Conservation (phyloP, 164 flowering plant genomes). For the Platanus orientalis region DNA sequence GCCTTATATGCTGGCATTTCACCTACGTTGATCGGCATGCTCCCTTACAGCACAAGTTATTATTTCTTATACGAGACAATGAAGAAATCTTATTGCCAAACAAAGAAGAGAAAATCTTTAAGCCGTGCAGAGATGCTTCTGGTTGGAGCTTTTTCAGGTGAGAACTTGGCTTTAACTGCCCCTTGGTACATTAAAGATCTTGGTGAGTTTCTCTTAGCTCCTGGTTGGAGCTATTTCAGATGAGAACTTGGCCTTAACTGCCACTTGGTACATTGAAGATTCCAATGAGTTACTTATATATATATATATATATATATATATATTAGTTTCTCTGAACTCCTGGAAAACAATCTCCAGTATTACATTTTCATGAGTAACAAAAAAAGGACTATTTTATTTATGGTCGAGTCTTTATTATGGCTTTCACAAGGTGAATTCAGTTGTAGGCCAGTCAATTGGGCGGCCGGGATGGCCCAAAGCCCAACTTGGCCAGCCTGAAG, state of each 20-base stretch:
- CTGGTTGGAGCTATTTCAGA: conserved; percentile 83
- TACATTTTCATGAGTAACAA: too few relatives aligned
- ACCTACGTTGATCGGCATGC: conserved; percentile 93
- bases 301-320: too few relatives aligned
- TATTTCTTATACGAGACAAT: conserved; percentile 90
- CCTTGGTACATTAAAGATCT: background rate
- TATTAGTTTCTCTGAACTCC: too few relatives aligned
- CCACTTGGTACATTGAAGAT: background rate
- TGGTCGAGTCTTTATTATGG: too few relatives aligned
- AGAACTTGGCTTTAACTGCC: conserved; percentile 9
- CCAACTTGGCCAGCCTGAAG: too few relatives aligned
- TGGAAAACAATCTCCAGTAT: too few relatives aligned
- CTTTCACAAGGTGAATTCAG: too few relatives aligned
- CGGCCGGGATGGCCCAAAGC: too few relatives aligned
- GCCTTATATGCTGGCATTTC: conserved; percentile 74
- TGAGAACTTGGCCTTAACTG: conserved; percentile 18
- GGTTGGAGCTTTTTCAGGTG: conserved; percentile 88
- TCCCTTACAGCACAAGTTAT: conserved; percentile 93
- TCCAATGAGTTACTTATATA: background rate
- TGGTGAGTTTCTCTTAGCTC: background rate
- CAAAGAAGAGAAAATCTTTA: conserved; percentile 59
- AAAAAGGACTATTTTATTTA: background rate
- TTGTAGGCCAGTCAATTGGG: too few relatives aligned
- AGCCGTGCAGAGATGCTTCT: conserved; percentile 82
- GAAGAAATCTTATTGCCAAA: conserved; percentile 63